Evolutionary conservation across 2,329 filamentous ascomycete species (phyloP).

Genomic region (Fusarium sp.): DNA sequence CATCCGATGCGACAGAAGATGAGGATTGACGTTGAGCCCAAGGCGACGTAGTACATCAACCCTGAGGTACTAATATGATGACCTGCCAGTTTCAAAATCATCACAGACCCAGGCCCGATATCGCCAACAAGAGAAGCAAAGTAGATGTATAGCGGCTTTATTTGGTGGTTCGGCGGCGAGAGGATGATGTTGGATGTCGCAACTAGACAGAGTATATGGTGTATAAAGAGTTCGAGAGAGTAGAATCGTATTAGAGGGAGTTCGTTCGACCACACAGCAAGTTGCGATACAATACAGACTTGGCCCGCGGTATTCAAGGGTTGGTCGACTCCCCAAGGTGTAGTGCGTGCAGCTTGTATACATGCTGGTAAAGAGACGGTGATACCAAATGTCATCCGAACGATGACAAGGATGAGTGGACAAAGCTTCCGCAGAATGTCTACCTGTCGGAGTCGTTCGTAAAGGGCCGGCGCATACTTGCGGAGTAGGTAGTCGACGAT

Average conservation of each 20-base stretch:
- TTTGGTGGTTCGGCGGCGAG: slow-evolving; percentile 44
- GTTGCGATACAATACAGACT: slow-evolving; percentile 47
- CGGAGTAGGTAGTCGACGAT: slow-evolving; percentile 27
- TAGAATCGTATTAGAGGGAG: slow-evolving; percentile 27
- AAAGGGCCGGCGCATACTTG: slow-evolving; percentile 18
- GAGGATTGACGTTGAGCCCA: slow-evolving; percentile 33
- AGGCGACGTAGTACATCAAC: slow-evolving; percentile 29
- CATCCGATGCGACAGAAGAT: slow-evolving; percentile 33
- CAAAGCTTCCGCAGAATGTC: slow-evolving; percentile 33
- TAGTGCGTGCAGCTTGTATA: slow-evolving; percentile 35
- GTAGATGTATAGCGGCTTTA: slow-evolving; percentile 48
- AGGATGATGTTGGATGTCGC: slow-evolving; percentile 42
- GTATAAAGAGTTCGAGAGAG: slow-evolving; percentile 44
- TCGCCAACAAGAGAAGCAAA: slow-evolving; percentile 48
- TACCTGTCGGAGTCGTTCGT: slow-evolving; percentile 32
- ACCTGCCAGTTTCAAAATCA: slow-evolving; percentile 41
- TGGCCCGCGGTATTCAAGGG: slow-evolving; percentile 39
- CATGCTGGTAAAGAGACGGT: slow-evolving; percentile 41
- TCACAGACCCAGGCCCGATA: slow-evolving; percentile 37
- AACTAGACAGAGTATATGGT: slow-evolving; percentile 47
- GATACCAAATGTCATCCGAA: slow-evolving; percentile 50
- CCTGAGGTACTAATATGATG: slow-evolving; percentile 28
- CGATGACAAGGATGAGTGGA: slow-evolving; percentile 33
- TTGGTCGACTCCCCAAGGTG: slow-evolving; percentile 42
- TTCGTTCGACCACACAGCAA: slow-evolving; percentile 45